Base-by-base conservation (phyloP, 2,329 filamentous ascomycete species). In the Alternaria ventricosa region DNA sequence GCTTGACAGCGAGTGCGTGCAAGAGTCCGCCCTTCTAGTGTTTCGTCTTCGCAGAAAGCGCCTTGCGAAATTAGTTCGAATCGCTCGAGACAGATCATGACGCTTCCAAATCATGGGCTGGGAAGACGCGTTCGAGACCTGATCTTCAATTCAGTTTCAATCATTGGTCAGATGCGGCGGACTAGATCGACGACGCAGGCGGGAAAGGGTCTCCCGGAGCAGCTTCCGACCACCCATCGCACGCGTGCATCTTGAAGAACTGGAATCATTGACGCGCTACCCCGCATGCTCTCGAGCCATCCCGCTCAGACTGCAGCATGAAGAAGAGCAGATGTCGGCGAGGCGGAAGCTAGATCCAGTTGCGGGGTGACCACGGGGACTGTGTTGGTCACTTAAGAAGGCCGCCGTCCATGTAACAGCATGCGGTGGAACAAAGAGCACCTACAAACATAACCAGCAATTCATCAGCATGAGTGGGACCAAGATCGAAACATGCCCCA, bases 401-500 rank as follows among this genome's bases (percentile, higher is more conserved):
- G 13, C 12, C 7, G 15, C 33, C 20, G 10, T 25, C 49, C 30
- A 22, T 36, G 4, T 3, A 6, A 13, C 18, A 53, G 30, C 49
- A 36, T 11, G 1, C 20, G 18, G 12, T 11, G 22, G 5, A 22
- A 15, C 12, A 44, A 12, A 2, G 20, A 41, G 4, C 20, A 22
- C 20, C 20, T 7, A 2, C 15, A 9, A 5, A 36, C 15, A 36
- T 13, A 13, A 8, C 15, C 22, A 20, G 9, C 12, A 13, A 5
- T 6, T 33, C 27, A n/a, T 49, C 56, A 61, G 27, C 2, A 70
- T 71, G 61, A 71, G 57, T 22, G 65, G 61, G 53, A 64, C 63
- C 1, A 67, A 66, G 7, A 59, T 67, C 20, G 63, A 61, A 45
- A 69, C 67, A 23, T 74, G 71, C 57, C 69, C 69, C 2, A 65